These are phyloP conservation scores for Yamadazyma dendronema DNA, from an alignment of 1,139 yeast species.

Conservation along the genomic window DNA sequence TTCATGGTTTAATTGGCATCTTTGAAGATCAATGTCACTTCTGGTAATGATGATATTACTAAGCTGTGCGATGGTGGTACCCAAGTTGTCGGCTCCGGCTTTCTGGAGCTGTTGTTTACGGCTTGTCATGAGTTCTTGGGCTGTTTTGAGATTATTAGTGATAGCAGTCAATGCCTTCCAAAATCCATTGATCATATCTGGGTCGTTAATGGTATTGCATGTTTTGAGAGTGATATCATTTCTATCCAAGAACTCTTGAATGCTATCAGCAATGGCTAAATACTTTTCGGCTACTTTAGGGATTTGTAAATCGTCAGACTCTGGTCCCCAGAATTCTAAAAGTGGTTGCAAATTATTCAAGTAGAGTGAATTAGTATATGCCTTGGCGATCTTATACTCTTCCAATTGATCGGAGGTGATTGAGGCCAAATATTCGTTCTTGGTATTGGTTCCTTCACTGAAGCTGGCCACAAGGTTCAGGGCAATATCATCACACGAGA, in stretches of 20 bases:
- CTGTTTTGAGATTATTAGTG: constrained; percentile 34
- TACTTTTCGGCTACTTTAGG: constrained; percentile 28
- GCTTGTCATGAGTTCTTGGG: constrained; percentile 33
- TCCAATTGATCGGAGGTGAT: constrained; percentile 22
- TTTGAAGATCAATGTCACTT: constrained; percentile 53
- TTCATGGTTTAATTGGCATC: constrained; percentile 34
- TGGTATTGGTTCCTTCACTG: constrained; percentile 19
- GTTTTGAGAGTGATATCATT: constrained; percentile 22
- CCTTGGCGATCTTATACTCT: constrained; percentile 24
- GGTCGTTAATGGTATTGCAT: constrained; percentile 10
- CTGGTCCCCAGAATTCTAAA: constrained; percentile 25
- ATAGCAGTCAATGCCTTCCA: constrained; percentile 45
- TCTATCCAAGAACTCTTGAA: constrained; percentile 44
- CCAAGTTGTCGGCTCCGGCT: constrained; percentile 27
- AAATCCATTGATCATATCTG: constrained; percentile 16
- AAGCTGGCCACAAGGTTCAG: constrained; percentile 23
- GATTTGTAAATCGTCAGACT: constrained; percentile 18
- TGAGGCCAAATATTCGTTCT: constrained; percentile 26
- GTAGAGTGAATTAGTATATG: constrained; percentile 23
- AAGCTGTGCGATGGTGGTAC: constrained; percentile 38
- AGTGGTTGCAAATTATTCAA: constrained; percentile 17
- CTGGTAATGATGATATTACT: constrained; percentile 47
- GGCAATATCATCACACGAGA: constrained; percentile 22
- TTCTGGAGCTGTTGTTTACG: constrained; percentile 19
- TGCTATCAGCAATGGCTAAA: constrained; percentile 42